Conservation (phyloP, 2,329 filamentous ascomycete genomes). For the Colletotrichum gloeosporioides region DNA sequence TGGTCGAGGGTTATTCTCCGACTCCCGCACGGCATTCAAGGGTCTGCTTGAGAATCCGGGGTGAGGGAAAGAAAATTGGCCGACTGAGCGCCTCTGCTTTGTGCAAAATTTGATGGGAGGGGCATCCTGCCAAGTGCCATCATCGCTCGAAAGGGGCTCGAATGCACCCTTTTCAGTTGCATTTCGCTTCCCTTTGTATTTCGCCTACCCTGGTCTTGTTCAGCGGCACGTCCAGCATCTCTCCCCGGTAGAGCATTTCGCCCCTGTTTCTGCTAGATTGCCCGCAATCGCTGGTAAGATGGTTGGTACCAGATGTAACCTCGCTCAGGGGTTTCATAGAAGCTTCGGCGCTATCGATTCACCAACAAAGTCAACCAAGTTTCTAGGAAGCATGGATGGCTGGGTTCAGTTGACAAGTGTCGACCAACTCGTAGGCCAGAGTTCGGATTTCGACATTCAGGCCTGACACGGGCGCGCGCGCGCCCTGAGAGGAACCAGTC, state of each 20-base stretch:
- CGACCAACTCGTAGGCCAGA: neutral
- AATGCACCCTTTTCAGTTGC: slow-evolving; percentile 2
- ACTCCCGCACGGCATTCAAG: neutral
- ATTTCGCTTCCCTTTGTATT: slow-evolving; percentile 10
- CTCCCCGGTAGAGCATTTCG: neutral
- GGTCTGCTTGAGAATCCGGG: neutral
- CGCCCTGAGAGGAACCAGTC: neutral
- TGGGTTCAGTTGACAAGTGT: neutral
- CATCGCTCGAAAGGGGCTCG: neutral
- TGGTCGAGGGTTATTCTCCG: slow-evolving; percentile 4
- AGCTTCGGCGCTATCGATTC: slow-evolving; percentile 12
- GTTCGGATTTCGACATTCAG: neutral
- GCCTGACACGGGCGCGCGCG: neutral
- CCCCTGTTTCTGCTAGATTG: slow-evolving; percentile 4
- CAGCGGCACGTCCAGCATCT: neutral
- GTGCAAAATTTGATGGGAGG: slow-evolving; percentile 1
- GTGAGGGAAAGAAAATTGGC: neutral
- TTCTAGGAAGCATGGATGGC: neutral
- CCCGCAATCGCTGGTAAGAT: neutral
- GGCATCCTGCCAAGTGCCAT: neutral
- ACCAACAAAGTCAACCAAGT: neutral
- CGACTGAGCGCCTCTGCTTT: neutral
- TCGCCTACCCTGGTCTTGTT: slow-evolving; percentile 12
- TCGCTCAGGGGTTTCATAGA: slow-evolving; percentile 4
- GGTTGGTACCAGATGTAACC: neutral